These are phyloP conservation scores for Colletotrichum melonis DNA, from an alignment of 2,329 filamentous ascomycete species.

Conservation along the genomic window DNA sequence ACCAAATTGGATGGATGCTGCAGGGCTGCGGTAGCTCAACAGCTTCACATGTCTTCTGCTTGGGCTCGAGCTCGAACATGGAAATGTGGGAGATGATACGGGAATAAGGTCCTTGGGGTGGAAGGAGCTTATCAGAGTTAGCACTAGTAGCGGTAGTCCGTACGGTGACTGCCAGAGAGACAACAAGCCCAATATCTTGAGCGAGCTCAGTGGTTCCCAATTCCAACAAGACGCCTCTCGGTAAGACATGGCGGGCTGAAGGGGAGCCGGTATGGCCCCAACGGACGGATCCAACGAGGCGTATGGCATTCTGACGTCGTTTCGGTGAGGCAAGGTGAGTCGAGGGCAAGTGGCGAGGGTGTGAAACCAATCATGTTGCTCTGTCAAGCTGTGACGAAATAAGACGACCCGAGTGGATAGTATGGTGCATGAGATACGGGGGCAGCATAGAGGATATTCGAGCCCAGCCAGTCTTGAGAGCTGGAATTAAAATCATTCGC, in stretches of 20 bases:
- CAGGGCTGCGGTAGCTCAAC: conserved; percentile 33
- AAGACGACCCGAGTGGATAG: background rate
- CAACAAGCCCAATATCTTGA: background rate
- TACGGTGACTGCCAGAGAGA: conserved; percentile 1
- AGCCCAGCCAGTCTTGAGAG: background rate
- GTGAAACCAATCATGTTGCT: background rate
- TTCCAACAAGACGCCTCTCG: conserved; percentile 24
- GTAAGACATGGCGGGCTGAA: conserved; percentile 20
- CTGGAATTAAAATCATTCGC: background rate
- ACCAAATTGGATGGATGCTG: background rate
- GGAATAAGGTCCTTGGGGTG: background rate
- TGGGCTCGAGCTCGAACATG: background rate
- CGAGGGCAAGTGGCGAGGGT: background rate
- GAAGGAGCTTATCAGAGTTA: too few species aligned
- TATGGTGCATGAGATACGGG: background rate
- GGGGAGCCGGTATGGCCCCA: background rate
- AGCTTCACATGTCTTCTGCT: conserved; percentile 7
- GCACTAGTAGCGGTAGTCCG: too few species aligned
- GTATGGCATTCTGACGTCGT: background rate
- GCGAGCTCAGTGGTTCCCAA: background rate
- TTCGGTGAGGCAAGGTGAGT: conserved; percentile 7
- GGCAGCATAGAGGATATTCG: background rate
- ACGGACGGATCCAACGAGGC: background rate
- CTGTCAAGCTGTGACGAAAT: background rate
- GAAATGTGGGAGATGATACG: conserved; percentile 9